These are phyloP conservation scores for Brassica napus DNA, from an alignment of 345 rosid genomes.

Conservation along the genomic window DNA sequence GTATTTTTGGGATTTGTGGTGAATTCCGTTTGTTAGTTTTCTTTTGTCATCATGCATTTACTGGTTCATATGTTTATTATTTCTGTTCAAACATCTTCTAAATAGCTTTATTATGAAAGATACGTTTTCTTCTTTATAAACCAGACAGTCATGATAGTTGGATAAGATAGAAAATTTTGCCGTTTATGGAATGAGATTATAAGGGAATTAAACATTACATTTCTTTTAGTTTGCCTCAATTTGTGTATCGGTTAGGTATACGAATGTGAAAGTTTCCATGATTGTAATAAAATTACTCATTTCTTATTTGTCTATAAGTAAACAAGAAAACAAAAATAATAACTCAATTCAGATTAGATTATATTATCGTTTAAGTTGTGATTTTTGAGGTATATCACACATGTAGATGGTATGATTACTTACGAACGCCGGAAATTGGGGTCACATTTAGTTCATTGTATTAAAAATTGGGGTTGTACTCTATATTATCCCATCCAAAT, in stretches of 20 bases:
- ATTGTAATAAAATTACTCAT: not conserved
- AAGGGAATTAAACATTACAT: not conserved
- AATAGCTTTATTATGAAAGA: not conserved
- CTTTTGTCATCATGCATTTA: not conserved
- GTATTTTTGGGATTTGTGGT: slow-evolving; percentile 8
- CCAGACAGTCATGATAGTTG: not conserved
- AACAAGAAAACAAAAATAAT: not conserved
- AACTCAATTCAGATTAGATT: not conserved
- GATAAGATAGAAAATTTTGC: not conserved
- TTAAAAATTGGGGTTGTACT: not conserved
- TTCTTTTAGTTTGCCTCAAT: not conserved
- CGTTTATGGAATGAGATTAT: slow-evolving; percentile 6
- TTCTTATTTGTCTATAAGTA: not conserved
- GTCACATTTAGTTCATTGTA: slow-evolving; percentile 27
- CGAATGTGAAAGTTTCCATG: not conserved
- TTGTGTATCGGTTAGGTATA: not conserved
- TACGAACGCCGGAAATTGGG: slow-evolving; percentile 19
- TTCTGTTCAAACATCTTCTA: slow-evolving; percentile 1
- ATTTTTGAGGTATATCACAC: not conserved
- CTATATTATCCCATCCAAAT: not conserved
- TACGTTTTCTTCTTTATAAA: slow-evolving; percentile 3
- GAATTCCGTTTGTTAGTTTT: not conserved
- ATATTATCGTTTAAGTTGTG: not conserved
- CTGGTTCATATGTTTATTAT: not conserved
- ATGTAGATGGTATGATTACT: slow-evolving; percentile 34